Evolutionary conservation across 2,329 filamentous ascomycete genomes (phyloP).

Genomic region (Coniella lustricola): DNA sequence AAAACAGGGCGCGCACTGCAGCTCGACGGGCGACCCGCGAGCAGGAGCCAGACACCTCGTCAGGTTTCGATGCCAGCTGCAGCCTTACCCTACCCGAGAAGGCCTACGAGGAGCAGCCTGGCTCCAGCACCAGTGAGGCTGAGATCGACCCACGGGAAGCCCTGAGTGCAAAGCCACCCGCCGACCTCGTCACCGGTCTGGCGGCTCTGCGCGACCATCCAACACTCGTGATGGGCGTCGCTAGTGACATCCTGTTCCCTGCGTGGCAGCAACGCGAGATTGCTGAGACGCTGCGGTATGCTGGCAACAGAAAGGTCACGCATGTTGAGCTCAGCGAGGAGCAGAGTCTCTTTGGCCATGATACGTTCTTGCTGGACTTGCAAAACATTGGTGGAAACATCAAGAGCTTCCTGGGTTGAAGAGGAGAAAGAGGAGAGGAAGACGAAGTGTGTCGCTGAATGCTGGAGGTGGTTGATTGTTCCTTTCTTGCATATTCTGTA

Average conservation of each 20-base stretch:
- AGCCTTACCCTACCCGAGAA: slow-evolving; percentile 73
- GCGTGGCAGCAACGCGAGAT: slow-evolving; percentile 97
- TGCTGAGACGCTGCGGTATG: slow-evolving; percentile 69
- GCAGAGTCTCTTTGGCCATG: slow-evolving; percentile 89
- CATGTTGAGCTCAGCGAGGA: slow-evolving; percentile 93
- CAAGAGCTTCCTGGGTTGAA: slow-evolving; percentile 65
- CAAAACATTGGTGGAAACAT: slow-evolving; percentile 85
- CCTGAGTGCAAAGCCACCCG: slow-evolving; percentile 52
- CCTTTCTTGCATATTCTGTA: too few relatives aligned
- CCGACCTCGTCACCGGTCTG: slow-evolving; percentile 74
- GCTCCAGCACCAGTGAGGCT: slow-evolving; percentile 30
- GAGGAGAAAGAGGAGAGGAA: background rate
- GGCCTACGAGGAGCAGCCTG: slow-evolving; percentile 79
- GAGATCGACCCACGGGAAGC: slow-evolving; percentile 21
- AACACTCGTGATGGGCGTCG: slow-evolving; percentile 84
- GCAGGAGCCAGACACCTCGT: slow-evolving; percentile 36
- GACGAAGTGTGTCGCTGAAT: background rate
- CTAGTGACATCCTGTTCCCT: slow-evolving; percentile 92
- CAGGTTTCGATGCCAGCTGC: slow-evolving; percentile 52
- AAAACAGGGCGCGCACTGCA: slow-evolving; percentile 58
- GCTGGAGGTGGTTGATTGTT: too few relatives aligned
- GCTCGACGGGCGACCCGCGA: slow-evolving; percentile 55
- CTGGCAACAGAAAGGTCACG: slow-evolving; percentile 73
- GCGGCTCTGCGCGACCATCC: slow-evolving; percentile 66
- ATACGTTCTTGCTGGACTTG: slow-evolving; percentile 89